Base-by-base conservation (phyloP, 1,139 yeast species). In the Blastobotrys serpentis region DNA sequence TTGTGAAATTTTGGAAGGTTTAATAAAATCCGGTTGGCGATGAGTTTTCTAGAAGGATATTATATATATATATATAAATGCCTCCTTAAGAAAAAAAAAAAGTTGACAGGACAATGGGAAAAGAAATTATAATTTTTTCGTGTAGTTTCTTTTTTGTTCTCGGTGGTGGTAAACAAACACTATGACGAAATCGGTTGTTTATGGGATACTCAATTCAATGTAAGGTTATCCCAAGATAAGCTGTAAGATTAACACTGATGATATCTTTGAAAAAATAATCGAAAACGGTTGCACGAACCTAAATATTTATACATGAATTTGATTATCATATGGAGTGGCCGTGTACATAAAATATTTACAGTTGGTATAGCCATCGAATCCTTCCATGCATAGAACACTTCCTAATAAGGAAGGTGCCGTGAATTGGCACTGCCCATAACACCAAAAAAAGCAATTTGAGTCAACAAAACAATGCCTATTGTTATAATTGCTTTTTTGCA, bases 41-140 rank as follows among this genome's bases (percentile, higher is more conserved):
- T 19, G 40, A 6, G 23, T 36, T n/a, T n/a, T 36, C 40, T 36
- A 36, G 40, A 36, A 36, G 40, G 40, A n/a, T 10, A 23, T 5
- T 36, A 18, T 23, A 4, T 23, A 36, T 36, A 36, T 36, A 36
- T 36, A 36, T 36, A 33, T 30, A 11, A 19, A 25, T 36, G 23
- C 40, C 40, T 19, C 40, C 40, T 36, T 17, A 36, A 36, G n/a
- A 36, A 19, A 36, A 36, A 36, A 36, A 30, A 41, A 41, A 41
- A 23, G 44, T 19, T 41, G 44, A 41, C 44, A 41, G 44, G 37
- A 41, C 44, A 41, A 41, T 41, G 34, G 44, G 33, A 23, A 39
- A 39, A 39, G 33, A 14, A 39, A 39, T 39, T 39, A 26, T 39
- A 7, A 11, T 23, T 18, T 10, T n/a, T n/a, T n/a, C n/a, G n/a